A percentile compares a stretch with the other conserved stretches of the same genome.
Evolutionary conservation across 257 asterid genomes (phyloP).

Genomic region (Solanum peruvianum): DNA sequence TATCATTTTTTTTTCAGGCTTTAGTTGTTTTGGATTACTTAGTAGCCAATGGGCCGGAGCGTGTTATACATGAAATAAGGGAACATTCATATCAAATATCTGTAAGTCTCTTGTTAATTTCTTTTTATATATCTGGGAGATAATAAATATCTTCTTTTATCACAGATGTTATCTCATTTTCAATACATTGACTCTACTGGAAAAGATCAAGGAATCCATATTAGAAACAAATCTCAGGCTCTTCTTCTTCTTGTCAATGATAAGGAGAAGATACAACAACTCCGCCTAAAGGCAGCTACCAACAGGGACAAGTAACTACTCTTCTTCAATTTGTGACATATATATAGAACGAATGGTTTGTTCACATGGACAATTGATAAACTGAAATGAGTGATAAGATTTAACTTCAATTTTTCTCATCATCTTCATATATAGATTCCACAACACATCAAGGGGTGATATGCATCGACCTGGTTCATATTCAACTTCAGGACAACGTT

Average conservation of each 20-base stretch:
- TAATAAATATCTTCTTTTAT: not conserved
- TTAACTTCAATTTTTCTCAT: not conserved
- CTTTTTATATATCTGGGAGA: not conserved
- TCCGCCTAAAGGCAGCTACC: conserved; percentile 87
- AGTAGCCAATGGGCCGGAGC: conserved; percentile 93
- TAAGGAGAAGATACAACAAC: conserved; percentile 91
- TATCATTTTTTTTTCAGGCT: conserved; percentile 34
- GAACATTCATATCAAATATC: conserved; percentile 97
- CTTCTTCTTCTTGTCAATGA: conserved; percentile 88
- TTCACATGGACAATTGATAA: too few relatives aligned
- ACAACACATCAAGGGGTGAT: conserved; percentile 47
- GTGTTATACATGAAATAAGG: conserved; percentile 82
- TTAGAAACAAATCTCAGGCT: conserved; percentile 89
- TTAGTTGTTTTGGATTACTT: conserved; percentile 84
- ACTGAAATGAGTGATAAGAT: too few relatives aligned
- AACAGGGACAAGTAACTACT: conserved; percentile 64
- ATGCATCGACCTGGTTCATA: conserved; percentile 63
- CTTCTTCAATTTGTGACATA: too few relatives aligned
- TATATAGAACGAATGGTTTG: too few relatives aligned
- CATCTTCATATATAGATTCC: conserved; percentile 47
- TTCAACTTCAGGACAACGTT: conserved; percentile 48
- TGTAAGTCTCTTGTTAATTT: conserved; percentile 27
- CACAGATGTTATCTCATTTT: conserved; percentile 82
- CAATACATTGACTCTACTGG: conserved; percentile 93
- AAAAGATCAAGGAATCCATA: conserved; percentile 91